Evolutionary conservation across 2,329 filamentous ascomycete species (phyloP).

Genomic region (Dothideomycetidae sp.): DNA sequence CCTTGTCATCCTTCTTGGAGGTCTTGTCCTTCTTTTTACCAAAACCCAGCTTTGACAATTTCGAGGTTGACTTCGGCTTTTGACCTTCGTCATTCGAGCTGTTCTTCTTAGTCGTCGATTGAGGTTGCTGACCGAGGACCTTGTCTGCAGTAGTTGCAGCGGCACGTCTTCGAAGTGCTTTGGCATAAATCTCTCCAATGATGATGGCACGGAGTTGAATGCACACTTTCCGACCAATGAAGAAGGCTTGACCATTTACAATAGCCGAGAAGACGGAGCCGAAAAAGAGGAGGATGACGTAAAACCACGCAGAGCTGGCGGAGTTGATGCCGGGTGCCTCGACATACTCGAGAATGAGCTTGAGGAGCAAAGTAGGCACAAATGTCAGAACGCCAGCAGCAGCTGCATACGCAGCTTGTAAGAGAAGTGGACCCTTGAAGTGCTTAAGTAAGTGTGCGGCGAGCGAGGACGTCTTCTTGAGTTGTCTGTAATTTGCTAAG

Average conservation of each 20-base stretch:
- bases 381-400: slow-evolving; percentile 76
- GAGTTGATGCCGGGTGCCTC: slow-evolving; percentile 65
- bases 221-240: slow-evolving; percentile 87
- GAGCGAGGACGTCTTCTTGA: slow-evolving; percentile 67
- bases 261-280: slow-evolving; percentile 71
- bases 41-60: slow-evolving; percentile 19
- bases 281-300: slow-evolving; percentile 77
- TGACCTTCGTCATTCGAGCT: slow-evolving; percentile 29
- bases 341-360: slow-evolving; percentile 87
- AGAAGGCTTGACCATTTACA: slow-evolving; percentile 73
- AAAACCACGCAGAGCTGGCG: slow-evolving; percentile 84
- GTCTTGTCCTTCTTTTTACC: slow-evolving; percentile 40
- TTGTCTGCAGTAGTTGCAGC: slow-evolving; percentile 59
- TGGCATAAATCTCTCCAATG: slow-evolving; percentile 93
- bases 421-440: slow-evolving; percentile 62
- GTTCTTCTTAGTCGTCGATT: slow-evolving; percentile 29
- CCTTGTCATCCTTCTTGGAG: slow-evolving; percentile 43
- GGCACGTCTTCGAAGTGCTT: slow-evolving; percentile 81
- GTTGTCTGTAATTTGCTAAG: slow-evolving; percentile 66
- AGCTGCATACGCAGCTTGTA: slow-evolving; percentile 68
- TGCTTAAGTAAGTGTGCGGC: slow-evolving; percentile 70
- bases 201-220: slow-evolving; percentile 88
- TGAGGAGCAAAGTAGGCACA: slow-evolving; percentile 77
- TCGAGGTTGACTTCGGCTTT: slow-evolving; percentile 15
- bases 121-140: slow-evolving; percentile 41